phyloP scores from a whole-genome alignment of 2,329 filamentous ascomycete genomes.

The Alternaria brassicae region DNA sequence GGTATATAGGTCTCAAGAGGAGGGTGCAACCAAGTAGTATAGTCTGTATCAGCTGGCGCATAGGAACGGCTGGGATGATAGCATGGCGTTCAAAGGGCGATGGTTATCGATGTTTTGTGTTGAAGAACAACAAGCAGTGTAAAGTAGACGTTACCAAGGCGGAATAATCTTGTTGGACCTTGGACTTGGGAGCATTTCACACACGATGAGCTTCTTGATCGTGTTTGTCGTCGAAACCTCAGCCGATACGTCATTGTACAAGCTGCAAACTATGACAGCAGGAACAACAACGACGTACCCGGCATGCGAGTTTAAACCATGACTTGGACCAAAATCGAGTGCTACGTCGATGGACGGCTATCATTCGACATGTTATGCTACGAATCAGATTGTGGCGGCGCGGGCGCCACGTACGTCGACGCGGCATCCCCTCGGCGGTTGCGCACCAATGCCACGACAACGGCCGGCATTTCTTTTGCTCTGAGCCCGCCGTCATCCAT shows the following conservation, averaged over 20 bases:
- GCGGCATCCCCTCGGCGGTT: constrained; percentile 12
- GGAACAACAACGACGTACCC: background rate
- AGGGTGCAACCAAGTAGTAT: background rate
- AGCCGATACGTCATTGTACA: background rate
- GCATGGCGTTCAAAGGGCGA: constrained; percentile 5
- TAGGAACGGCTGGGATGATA: background rate
- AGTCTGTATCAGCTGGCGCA: constrained; percentile 1
- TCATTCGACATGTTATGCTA: background rate
- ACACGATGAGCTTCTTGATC: background rate
- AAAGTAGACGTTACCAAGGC: background rate
- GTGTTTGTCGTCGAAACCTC: background rate
- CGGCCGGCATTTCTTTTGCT: constrained; percentile 17
- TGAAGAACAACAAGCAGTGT: background rate
- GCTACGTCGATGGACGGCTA: background rate
- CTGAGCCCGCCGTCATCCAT: constrained; percentile 22
- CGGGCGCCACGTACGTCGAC: constrained; percentile 10
- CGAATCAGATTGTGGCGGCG: constrained; percentile 1
- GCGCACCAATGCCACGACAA: constrained; percentile 9
- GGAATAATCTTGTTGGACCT: background rate
- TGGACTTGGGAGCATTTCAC: background rate
- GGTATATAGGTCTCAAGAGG: background rate
- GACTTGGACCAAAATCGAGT: background rate
- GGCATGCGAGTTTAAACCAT: too few relatives aligned
- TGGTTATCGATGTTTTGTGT: background rate
- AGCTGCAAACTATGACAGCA: background rate